phyloP scores from a whole-genome alignment of 225 moss, liverwort and hornwort species.

The Asterella californica region DNA sequence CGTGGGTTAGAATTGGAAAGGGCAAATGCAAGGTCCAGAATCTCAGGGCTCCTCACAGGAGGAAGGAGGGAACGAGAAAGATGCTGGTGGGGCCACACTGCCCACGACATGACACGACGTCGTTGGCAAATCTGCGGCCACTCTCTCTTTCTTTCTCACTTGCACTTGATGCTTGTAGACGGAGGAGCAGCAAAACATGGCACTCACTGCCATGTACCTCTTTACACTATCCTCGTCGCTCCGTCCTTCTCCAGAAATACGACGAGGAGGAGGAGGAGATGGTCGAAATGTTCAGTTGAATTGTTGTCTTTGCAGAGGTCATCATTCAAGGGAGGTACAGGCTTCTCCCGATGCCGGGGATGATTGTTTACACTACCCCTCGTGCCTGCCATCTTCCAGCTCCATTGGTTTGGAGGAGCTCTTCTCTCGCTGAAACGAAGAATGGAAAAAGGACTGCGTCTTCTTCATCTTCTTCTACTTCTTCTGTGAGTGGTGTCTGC shows the following conservation, averaged over 20 bases:
- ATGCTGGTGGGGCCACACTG: not conserved
- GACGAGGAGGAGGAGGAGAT: not conserved
- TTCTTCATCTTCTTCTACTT: not conserved
- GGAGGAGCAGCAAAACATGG: not conserved
- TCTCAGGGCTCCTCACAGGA: not conserved
- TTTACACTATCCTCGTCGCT: not conserved
- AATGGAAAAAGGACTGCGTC: not conserved
- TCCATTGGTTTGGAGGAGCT: conserved; percentile 3
- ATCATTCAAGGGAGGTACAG: not conserved
- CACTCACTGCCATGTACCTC: not conserved
- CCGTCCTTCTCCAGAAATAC: not conserved
- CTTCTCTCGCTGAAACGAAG: not conserved
- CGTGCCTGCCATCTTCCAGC: not conserved
- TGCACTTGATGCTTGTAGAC: too few species aligned
- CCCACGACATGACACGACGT: too few species aligned
- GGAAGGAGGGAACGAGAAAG: not conserved
- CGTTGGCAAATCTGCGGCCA: too few species aligned
- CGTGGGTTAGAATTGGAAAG: not conserved
- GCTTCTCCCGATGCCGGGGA: conserved; percentile 5
- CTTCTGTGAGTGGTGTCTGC: not conserved
- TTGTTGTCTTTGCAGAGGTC: not conserved
- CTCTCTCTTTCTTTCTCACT: too few species aligned
- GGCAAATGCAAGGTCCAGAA: not conserved
- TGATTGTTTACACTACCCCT: not conserved
- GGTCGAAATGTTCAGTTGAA: not conserved